Evolutionary conservation across 768 basidiomycete genomes (phyloP).

Genomic region (Myochromella boudieri): DNA sequence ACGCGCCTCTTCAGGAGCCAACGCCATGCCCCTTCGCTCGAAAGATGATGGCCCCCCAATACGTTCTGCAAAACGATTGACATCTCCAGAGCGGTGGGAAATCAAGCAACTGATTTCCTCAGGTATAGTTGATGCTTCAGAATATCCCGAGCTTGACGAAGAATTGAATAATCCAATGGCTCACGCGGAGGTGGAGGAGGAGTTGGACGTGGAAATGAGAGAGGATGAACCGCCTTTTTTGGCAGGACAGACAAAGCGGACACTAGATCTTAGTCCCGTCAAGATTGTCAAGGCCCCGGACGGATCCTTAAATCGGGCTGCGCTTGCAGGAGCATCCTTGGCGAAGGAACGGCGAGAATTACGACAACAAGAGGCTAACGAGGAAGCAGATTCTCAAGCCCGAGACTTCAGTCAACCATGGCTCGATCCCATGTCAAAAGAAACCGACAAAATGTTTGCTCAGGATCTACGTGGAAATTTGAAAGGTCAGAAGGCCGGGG

Average conservation of each 20-base stretch:
- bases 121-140: constrained; percentile 87
- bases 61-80: constrained; percentile 84
- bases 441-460: constrained; percentile 84
- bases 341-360: constrained; percentile 95
- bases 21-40: constrained; percentile 75
- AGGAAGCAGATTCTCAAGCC: constrained; percentile 90
- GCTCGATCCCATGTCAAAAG: constrained; percentile 97
- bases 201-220: constrained; percentile 93
- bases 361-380: constrained; percentile 92
- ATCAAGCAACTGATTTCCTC: constrained; percentile 98
- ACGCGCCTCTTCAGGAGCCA: constrained; percentile 76
- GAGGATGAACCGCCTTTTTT: constrained; percentile 98
- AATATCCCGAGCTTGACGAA: constrained; percentile 92
- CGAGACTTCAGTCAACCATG: constrained; percentile 95
- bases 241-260: constrained; percentile 93
- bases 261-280: constrained; percentile 93
- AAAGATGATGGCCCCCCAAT: constrained; percentile 54
- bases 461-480: constrained; percentile 85
- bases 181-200: constrained; percentile 90
- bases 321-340: constrained; percentile 88
- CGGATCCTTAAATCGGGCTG: constrained; percentile 94
- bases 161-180: constrained; percentile 76
- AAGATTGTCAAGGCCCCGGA: constrained; percentile 99
- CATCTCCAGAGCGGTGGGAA: constrained; percentile 98
- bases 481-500: constrained; percentile 79